Conservation (phyloP, 2,329 filamentous ascomycete species). For the Colletotrichum eremochloae region DNA sequence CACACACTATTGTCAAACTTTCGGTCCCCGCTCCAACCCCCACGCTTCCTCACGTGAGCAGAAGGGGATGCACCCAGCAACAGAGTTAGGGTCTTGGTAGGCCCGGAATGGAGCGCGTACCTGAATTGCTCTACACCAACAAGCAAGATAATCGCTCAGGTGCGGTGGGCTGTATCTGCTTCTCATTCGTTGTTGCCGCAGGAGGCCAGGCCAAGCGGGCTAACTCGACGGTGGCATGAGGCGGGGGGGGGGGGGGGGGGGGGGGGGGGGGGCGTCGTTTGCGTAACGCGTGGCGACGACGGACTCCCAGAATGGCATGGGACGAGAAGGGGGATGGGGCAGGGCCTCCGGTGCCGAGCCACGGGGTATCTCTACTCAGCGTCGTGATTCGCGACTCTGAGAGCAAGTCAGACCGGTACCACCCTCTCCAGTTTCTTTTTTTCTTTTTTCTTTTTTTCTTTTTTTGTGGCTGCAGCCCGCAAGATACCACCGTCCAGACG, state of each 20-base stretch:
- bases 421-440: background rate
- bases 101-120: background rate
- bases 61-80: background rate
- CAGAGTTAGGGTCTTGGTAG: background rate
- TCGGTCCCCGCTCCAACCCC: background rate
- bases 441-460: background rate
- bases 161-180: background rate
- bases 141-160: background rate
- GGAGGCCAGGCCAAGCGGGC: background rate
- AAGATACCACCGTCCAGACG: background rate
- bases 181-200: background rate
- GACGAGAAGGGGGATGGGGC: slow-evolving; percentile 1
- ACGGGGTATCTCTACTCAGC: background rate
- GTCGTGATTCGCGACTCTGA: background rate
- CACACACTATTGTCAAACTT: background rate
- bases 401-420: background rate
- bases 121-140: background rate
- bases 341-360: background rate
- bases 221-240: slow-evolving; percentile 4
- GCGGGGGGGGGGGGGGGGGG: no score
- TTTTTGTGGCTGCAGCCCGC: no score
- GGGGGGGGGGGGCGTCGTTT: no score
- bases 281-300: background rate
- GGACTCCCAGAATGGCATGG: background rate
- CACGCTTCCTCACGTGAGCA: slow-evolving; percentile 24